Conservation (phyloP, 1,284 basidiomycete species). For the Microbotryum scabiosae region DNA sequence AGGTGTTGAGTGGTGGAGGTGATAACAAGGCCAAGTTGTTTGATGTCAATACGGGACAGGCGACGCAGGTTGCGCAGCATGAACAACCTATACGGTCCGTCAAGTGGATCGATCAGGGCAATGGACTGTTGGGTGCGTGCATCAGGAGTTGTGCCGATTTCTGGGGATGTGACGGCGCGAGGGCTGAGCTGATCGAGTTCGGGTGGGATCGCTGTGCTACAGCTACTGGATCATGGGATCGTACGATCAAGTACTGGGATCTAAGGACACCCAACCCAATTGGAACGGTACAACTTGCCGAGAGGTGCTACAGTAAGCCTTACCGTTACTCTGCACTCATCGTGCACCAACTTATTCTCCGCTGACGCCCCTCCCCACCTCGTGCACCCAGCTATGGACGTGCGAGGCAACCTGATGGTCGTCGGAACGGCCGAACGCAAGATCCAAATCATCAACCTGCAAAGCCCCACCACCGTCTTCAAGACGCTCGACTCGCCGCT, state of each 20-base stretch:
- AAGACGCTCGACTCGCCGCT: slow-evolving; percentile 73
- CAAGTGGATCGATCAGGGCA: slow-evolving; percentile 59
- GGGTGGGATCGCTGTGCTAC: not conserved
- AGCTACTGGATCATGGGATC: slow-evolving; percentile 81
- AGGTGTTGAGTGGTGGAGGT: slow-evolving; percentile 73
- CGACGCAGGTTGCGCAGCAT: slow-evolving; percentile 65
- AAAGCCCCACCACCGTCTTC: slow-evolving; percentile 66
- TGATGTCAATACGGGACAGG: slow-evolving; percentile 60
- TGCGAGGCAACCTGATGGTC: slow-evolving; percentile 76
- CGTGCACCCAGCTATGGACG: slow-evolving; percentile 54
- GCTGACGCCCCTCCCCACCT: slow-evolving; percentile 22
- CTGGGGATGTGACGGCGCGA: no score
- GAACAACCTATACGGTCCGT: slow-evolving; percentile 71
- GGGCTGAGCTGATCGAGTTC: no score
- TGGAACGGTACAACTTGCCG: slow-evolving; percentile 69
- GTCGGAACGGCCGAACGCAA: slow-evolving; percentile 90
- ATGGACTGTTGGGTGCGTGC: slow-evolving; percentile 39
- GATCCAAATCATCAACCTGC: slow-evolving; percentile 76
- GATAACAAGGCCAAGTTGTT: slow-evolving; percentile 66
- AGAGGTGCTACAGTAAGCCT: slow-evolving; percentile 61
- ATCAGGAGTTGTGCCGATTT: no score
- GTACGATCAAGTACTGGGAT: slow-evolving; percentile 75
- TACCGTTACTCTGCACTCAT: slow-evolving; percentile 20
- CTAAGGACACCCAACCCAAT: slow-evolving; percentile 63
- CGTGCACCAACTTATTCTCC: slow-evolving; percentile 13